phyloP scores from a whole-genome alignment of 768 basidiomycete genomes.

The Boletus eberwhitei region DNA sequence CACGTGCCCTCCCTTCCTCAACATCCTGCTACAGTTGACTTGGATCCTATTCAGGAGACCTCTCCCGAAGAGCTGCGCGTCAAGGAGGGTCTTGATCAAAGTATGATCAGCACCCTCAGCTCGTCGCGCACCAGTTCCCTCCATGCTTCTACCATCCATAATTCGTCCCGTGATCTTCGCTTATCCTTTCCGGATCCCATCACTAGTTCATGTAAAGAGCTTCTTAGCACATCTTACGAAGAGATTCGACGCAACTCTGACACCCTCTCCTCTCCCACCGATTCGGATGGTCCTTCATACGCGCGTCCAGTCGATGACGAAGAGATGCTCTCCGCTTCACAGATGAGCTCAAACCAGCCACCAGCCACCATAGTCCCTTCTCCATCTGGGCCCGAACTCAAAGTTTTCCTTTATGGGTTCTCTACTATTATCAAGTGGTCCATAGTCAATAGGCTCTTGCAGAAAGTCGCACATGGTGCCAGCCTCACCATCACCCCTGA shows the following conservation, averaged over 20 bases:
- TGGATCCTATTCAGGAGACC: slow-evolving; percentile 30
- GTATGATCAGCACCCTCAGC: slow-evolving; percentile 76
- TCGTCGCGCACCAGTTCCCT: slow-evolving; percentile 66
- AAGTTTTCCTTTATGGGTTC: slow-evolving; percentile 66
- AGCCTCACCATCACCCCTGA: slow-evolving; percentile 27
- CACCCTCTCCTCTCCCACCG: slow-evolving; percentile 19
- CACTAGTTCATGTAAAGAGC: slow-evolving; percentile 63
- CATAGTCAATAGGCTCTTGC: slow-evolving; percentile 56
- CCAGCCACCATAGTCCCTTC: slow-evolving; percentile 27
- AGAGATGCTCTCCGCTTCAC: slow-evolving; percentile 22
- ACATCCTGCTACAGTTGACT: slow-evolving; percentile 26
- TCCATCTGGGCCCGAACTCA: slow-evolving; percentile 42
- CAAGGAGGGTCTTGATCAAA: slow-evolving; percentile 76
- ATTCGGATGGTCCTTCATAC: slow-evolving; percentile 14
- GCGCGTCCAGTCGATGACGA: slow-evolving; percentile 32
- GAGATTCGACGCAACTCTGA: slow-evolving; percentile 43
- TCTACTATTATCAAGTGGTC: slow-evolving; percentile 58
- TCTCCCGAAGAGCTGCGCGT: slow-evolving; percentile 64
- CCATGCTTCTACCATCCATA: slow-evolving; percentile 52
- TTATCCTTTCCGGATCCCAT: slow-evolving; percentile 84
- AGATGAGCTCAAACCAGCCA: slow-evolving; percentile 26
- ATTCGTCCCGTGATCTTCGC: slow-evolving; percentile 68
- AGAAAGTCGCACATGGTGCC: slow-evolving; percentile 46
- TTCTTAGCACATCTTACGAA: slow-evolving; percentile 55
- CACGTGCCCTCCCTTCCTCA: slow-evolving; percentile 22